Evolutionary conservation across 2,329 filamentous ascomycete species (phyloP).

Genomic region (Ophiostoma sp.): DNA sequence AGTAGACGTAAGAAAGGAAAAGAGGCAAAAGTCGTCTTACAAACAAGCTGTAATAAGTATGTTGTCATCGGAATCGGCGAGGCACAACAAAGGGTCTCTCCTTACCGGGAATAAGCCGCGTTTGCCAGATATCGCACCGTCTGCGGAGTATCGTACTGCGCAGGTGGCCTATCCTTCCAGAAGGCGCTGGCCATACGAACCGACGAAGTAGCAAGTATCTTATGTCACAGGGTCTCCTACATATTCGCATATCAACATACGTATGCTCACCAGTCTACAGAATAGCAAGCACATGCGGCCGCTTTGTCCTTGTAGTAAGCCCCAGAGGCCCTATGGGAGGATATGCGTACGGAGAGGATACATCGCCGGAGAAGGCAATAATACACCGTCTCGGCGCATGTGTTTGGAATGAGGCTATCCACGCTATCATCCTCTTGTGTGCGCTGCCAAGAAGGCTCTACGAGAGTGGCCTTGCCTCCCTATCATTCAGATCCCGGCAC

Average conservation of each 20-base stretch:
- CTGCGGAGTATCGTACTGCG: not conserved
- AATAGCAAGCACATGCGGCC: too few relatives aligned
- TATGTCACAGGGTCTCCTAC: not conserved
- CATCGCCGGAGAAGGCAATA: not conserved
- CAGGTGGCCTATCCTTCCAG: not conserved
- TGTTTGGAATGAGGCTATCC: not conserved
- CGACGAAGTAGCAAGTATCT: not conserved
- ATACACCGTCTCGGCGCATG: not conserved
- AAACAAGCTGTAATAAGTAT: not conserved
- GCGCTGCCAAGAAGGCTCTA: not conserved
- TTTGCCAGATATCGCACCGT: not conserved
- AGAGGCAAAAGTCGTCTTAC: not conserved
- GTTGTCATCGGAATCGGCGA: not conserved
- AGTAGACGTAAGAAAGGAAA: not conserved
- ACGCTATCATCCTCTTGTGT: not conserved
- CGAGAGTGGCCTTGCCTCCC: not conserved
- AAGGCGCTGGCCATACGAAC: not conserved
- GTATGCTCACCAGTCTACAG: too few relatives aligned
- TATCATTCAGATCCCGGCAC: not conserved
- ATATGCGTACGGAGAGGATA: not conserved
- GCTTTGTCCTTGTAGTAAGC: not conserved
- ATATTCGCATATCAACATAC: too few relatives aligned
- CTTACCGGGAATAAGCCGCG: conserved; percentile 20
- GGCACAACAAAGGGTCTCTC: conserved; percentile 4
- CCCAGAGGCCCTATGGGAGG: not conserved